These are phyloP conservation scores for Pseudocercospora crystallina DNA, from an alignment of 2,329 filamentous ascomycete species.

Conservation along the genomic window DNA sequence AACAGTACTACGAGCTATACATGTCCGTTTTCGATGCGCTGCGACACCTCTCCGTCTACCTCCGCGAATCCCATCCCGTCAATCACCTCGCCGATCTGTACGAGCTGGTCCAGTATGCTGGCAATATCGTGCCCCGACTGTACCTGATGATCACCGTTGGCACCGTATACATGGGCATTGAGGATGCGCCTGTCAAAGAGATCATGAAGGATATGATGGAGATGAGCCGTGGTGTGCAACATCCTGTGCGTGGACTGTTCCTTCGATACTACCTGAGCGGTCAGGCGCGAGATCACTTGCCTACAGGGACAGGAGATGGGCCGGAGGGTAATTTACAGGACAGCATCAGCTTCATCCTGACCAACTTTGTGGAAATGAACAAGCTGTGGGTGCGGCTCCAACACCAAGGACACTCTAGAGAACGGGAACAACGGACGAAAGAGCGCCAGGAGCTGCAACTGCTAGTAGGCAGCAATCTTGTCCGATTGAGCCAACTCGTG, in stretches of 20 bases:
- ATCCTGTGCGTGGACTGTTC: conserved; percentile 92
- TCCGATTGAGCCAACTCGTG: conserved; percentile 90
- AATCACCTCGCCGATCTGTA: conserved; percentile 98
- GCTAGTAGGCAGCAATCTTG: conserved; percentile 93
- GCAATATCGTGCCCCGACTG: conserved; percentile 92
- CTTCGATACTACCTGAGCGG: conserved; percentile 94
- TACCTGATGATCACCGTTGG: conserved; percentile 99
- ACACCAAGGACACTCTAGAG: conserved; percentile 93
- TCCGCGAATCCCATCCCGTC: conserved; percentile 94
- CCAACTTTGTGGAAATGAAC: conserved; percentile 99
- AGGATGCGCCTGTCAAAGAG: conserved; percentile 97
- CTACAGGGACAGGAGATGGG: conserved; percentile 78
- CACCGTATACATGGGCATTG: conserved; percentile 98
- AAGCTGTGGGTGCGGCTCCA: conserved; percentile 98
- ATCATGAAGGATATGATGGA: conserved; percentile 99
- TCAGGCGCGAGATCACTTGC: conserved; percentile 86
- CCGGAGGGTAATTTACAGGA: conserved; percentile 95
- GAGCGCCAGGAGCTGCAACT: conserved; percentile 94
- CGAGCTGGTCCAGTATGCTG: conserved; percentile 95
- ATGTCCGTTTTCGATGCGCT: conserved; percentile 99
- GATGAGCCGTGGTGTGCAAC: conserved; percentile 97
- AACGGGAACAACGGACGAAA: conserved; percentile 88
- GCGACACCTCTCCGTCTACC: conserved; percentile 91
- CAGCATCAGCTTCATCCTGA: conserved; percentile 96
- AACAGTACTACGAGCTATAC: conserved; percentile 99